Evolutionary conservation across 129 eudicot species (phyloP).

Genomic region (Flaveria bidentis): DNA sequence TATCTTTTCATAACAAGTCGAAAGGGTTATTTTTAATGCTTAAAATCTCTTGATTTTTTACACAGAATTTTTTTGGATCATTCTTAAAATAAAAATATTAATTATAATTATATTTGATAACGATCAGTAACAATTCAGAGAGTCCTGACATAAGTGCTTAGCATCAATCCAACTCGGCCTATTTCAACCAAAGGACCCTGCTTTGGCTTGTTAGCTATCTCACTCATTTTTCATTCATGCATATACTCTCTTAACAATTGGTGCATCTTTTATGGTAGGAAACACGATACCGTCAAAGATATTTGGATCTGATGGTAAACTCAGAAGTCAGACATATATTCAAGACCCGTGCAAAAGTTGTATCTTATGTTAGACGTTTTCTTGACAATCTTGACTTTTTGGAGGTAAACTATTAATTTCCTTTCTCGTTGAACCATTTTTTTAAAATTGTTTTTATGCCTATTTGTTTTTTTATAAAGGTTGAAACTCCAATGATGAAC

Average conservation of each 20-base stretch:
- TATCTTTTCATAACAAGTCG: background rate
- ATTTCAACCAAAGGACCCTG: no score
- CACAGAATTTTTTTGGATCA: background rate
- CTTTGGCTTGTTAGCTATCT: no score
- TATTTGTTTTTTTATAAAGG: conserved; percentile 38
- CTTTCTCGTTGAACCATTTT: background rate
- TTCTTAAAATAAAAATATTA: background rate
- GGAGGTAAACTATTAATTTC: conserved; percentile 51
- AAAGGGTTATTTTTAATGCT: background rate
- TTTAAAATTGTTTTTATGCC: background rate
- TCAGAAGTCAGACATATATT: conserved; percentile 75
- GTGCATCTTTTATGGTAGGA: conserved; percentile 50
- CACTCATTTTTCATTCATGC: background rate
- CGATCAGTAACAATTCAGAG: background rate
- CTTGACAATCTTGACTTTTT: conserved; percentile 74
- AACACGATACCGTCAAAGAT: conserved; percentile 95
- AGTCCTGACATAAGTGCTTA: background rate
- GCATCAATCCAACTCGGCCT: background rate
- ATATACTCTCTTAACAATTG: background rate
- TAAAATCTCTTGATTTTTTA: background rate
- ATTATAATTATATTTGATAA: background rate
- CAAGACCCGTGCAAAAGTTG: conserved; percentile 69
- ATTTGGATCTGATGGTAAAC: conserved; percentile 84
- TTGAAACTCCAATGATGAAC: conserved; percentile 99
- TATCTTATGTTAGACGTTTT: conserved; percentile 63